A percentile compares a stretch with the other conserved stretches of the same genome.
phyloP scores from a whole-genome alignment of 1,139 yeast genomes.

The Kazachstania sp. region DNA sequence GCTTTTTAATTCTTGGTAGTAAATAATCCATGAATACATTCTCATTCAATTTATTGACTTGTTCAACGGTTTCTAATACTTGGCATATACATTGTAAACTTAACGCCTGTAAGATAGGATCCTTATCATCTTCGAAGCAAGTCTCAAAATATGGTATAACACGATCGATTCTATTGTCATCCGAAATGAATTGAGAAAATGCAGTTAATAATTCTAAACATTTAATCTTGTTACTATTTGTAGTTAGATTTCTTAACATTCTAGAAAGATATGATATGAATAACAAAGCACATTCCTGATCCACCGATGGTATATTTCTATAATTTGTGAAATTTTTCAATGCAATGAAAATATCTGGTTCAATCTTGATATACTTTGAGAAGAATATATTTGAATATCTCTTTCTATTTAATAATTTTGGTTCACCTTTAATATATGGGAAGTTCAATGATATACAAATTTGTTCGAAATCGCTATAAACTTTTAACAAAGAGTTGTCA shows the following conservation, averaged over 20 bases:
- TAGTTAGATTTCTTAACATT: slow-evolving; percentile 53
- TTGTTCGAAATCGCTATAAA: slow-evolving; percentile 48
- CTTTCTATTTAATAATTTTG: background rate
- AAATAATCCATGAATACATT: slow-evolving; percentile 74
- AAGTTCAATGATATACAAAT: slow-evolving; percentile 43
- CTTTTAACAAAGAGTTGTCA: slow-evolving; percentile 51
- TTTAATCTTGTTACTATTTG: slow-evolving; percentile 53
- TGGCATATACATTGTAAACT: slow-evolving; percentile 55
- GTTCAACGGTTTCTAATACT: slow-evolving; percentile 54
- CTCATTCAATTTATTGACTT: slow-evolving; percentile 66
- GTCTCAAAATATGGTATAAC: slow-evolving; percentile 69
- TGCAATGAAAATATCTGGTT: background rate
- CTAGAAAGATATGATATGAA: slow-evolving; percentile 58
- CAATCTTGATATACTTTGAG: background rate
- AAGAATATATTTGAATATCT: background rate
- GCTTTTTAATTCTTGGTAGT: slow-evolving; percentile 54
- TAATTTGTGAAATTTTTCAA: slow-evolving; percentile 2
- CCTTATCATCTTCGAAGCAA: slow-evolving; percentile 41
- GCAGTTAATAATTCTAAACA: slow-evolving; percentile 74
- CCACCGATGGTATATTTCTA: slow-evolving; percentile 1
- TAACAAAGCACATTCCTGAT: slow-evolving; percentile 39
- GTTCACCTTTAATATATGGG: slow-evolving; percentile 22
- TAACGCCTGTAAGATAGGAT: slow-evolving; percentile 50
- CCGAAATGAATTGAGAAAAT: slow-evolving; percentile 66
- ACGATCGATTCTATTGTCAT: slow-evolving; percentile 79